Percentiles rank a stretch among this genome's conserved stretches.
Conservation (phyloP, 441 rosid genomes). For the Erodium texanum region DNA sequence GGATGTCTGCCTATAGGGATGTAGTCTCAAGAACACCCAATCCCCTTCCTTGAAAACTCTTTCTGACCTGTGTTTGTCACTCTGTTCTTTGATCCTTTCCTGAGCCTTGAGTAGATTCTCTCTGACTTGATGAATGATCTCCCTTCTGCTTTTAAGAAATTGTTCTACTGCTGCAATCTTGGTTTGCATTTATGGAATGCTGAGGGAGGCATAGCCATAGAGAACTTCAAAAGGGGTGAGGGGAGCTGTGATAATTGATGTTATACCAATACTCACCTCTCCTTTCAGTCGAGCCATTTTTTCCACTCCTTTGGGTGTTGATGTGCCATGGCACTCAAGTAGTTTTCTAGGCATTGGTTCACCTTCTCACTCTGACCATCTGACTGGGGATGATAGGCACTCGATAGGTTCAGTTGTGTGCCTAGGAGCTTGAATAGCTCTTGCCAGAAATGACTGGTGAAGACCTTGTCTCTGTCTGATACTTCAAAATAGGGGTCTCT, state of each 20-base stretch:
- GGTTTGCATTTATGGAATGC: not conserved
- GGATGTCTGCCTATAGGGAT: not conserved
- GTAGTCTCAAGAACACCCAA: not conserved
- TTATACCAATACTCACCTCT: not conserved
- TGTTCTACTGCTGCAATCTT: not conserved
- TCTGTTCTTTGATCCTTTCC: not conserved
- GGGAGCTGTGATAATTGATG: not conserved
- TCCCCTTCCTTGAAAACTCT: not conserved
- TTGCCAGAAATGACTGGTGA: not conserved
- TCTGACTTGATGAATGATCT: too few relatives aligned
- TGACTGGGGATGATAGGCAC: not conserved
- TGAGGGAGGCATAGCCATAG: not conserved
- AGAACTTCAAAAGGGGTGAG: not conserved
- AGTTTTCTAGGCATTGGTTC: not conserved
- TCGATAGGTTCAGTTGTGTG: not conserved
- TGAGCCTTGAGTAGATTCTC: not conserved
- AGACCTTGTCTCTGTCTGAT: not conserved
- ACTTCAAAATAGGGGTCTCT: not conserved
- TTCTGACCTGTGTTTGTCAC: not conserved
- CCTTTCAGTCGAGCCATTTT: not conserved
- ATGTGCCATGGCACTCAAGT: not conserved
- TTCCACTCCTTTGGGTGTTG: not conserved
- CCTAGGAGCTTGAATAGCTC: not conserved
- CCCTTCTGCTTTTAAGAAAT: not conserved
- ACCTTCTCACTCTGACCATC: not conserved